Base-by-base conservation (phyloP, 176 grass and related monocot genomes). In the Musa itinerans region DNA sequence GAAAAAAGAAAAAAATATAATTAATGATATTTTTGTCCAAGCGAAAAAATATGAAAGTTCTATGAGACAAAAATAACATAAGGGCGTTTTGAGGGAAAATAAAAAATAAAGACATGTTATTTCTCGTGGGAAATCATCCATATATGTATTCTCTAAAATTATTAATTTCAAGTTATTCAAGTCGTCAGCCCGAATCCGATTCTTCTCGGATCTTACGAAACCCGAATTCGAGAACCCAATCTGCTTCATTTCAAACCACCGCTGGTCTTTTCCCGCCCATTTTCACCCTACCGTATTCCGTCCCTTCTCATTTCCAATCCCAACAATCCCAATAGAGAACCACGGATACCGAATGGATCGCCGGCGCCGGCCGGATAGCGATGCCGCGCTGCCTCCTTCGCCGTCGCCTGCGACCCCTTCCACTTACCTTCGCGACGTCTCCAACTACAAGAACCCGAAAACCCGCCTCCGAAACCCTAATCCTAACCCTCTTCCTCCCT, bases 371-470 rank as follows among this genome's bases (percentile, higher is more conserved):
- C 77, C 73, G 22, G 78, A 82, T 70, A 54, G 73, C 54, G 83
- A 85, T 51, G 69, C 70, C 2, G 13, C 73, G 4, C 65, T 61
- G 17, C 62, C 75, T 34, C 65, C 76, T 69, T 51, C 53, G 1
- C 53, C 0, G 2, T 7, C 14, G 11, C 20, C 17, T 16, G 61
- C 80, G 12, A 78, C 80, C 48, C 80, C 82, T 61, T 78, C 64
- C 9, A 3, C 14, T 17, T 23, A 49, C 52, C 50, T 80, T 5
- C 68, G 89, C 20, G 85, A 92, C 65, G 48, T 85, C 85, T 88
- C 89, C 85, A 92, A 88, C 85, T 69, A 78, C 83, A 73, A 62
- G 59, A 83, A 78, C 83, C 83, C 85, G 12, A 71, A 54, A 25
- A 78, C 85, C 16, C 11, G 9, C 53, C 74, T 54, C 63, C 80